Evolutionary conservation across 23 red algal genomes (phyloP), one percentile per base, ranked within the genome.

Genomic region (Rhodosorus marinus): DNA sequence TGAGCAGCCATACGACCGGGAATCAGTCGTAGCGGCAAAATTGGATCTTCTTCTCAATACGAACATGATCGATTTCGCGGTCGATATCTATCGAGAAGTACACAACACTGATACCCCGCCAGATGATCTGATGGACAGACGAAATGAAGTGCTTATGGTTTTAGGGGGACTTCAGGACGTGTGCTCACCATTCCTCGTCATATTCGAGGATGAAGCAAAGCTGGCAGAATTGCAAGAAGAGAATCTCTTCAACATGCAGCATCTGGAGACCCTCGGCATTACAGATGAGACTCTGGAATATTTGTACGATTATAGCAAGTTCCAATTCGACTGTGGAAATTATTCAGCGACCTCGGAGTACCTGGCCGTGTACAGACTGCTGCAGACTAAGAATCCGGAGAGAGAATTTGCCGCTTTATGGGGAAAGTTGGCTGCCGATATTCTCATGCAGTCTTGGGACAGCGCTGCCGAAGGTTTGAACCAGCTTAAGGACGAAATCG

Each of bases 291-390:
- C 68, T 23, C 15, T 83, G 6, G 88, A 95, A 26, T 65, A 72
- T 9, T 59, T 77, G 6, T 95, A 84, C 46, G 88, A 95, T 40
- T 80, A 80, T 19, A 80, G 65, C 20, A 77, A 80, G 56, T 83
- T 95, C 62, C 76, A 84, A 49, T 95, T 84, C 54, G 88, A 95
- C 29, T 83, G 76, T 29, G 88, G 88, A 31, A 80, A 75, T 74
- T 95, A 95, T 47, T 65, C 70, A 14, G 77, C 67, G 20, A 64
- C 88, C 15, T 67, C 59, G 9, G 69, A 76, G 1, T 42, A 76
- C n/a, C 74, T 95, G 60, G 47, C 50, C 19, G 54, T 79, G 7
- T 95, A 85, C 67, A 67, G 78, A 15, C 54, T 51, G 31, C 64
- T 95, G 3, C 2, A 15, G 2, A 31, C 57, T 25, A 74, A 68